A percentile compares a stretch with the other conserved stretches of the same genome.
phyloP scores from a whole-genome alignment of 352 stramenopile species.

The Pythium utonaiense region DNA sequence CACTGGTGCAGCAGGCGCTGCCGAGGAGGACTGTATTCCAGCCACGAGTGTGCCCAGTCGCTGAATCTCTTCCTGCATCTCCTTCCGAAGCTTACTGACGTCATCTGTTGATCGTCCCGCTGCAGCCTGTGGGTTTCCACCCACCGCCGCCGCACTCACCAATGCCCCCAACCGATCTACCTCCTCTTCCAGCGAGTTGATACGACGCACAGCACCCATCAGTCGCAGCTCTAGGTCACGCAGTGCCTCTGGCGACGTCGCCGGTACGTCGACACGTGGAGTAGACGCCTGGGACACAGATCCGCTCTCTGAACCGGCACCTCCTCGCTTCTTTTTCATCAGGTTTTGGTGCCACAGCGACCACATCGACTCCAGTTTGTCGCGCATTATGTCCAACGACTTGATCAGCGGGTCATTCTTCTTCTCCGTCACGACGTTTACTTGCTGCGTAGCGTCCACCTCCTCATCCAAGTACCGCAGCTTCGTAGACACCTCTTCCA shows the following conservation, averaged over 20 bases:
- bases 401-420: slow-evolving; percentile 79
- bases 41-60: slow-evolving; percentile 31
- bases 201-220: slow-evolving; percentile 48
- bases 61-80: slow-evolving; percentile 51
- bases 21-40: slow-evolving; percentile 27
- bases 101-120: slow-evolving; percentile 24
- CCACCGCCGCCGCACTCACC: neutral
- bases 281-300: neutral
- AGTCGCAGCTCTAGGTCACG: slow-evolving; percentile 58
- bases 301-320: neutral
- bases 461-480: slow-evolving; percentile 66
- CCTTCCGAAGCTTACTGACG: slow-evolving; percentile 42
- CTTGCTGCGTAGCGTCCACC: slow-evolving; percentile 55
- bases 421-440: slow-evolving; percentile 68
- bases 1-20: neutral
- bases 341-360: slow-evolving; percentile 69
- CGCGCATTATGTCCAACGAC: slow-evolving; percentile 51
- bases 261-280: neutral
- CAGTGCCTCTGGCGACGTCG: slow-evolving; percentile 23
- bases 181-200: slow-evolving; percentile 59
- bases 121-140: neutral
- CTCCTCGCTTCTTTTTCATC: slow-evolving; percentile 13
- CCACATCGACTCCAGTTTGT: slow-evolving; percentile 65
- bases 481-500: slow-evolving; percentile 54
- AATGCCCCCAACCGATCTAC: slow-evolving; percentile 51